Evolutionary conservation across 2,329 filamentous ascomycete genomes (phyloP).

Genomic region (Aspergillus texensis): DNA sequence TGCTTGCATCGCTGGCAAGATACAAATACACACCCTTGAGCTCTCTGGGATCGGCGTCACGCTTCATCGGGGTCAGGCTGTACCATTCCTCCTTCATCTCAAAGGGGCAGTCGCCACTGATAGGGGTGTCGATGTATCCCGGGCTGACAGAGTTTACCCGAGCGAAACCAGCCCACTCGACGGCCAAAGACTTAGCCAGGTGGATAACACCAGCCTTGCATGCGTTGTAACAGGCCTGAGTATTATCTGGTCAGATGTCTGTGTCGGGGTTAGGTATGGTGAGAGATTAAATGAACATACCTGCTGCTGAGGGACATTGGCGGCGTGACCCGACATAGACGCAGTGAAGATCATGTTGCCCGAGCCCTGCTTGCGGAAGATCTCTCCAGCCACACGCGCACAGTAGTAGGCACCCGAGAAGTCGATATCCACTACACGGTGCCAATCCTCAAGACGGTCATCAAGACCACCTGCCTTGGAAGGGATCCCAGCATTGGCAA

Average conservation of each 20-base stretch:
- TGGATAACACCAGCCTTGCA: conserved; percentile 38
- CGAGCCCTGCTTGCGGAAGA: conserved; percentile 37
- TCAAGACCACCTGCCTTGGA: conserved; percentile 51
- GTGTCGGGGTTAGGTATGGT: not conserved
- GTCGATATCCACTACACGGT: conserved; percentile 42
- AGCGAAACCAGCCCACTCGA: conserved; percentile 42
- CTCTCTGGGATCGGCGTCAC: not conserved
- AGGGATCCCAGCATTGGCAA: conserved; percentile 72
- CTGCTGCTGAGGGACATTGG: conserved; percentile 43
- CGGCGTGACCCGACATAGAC: conserved; percentile 37
- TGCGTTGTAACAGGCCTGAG: conserved; percentile 31
- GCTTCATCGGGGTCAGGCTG: not conserved
- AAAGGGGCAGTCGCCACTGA: not conserved
- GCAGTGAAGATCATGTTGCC: conserved; percentile 44
- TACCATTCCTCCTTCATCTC: not conserved
- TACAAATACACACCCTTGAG: not conserved
- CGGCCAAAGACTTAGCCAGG: conserved; percentile 40
- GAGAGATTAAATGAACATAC: conserved; percentile 11
- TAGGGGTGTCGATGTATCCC: not conserved
- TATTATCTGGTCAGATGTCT: not conserved
- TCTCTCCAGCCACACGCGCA: conserved; percentile 38
- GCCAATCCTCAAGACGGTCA: conserved; percentile 42
- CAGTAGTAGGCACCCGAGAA: conserved; percentile 42
- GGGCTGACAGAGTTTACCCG: conserved; percentile 41
- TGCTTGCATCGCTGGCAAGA: not conserved